Base-by-base conservation (phyloP, 805 yeast genomes). In the Starmerella apis region DNA sequence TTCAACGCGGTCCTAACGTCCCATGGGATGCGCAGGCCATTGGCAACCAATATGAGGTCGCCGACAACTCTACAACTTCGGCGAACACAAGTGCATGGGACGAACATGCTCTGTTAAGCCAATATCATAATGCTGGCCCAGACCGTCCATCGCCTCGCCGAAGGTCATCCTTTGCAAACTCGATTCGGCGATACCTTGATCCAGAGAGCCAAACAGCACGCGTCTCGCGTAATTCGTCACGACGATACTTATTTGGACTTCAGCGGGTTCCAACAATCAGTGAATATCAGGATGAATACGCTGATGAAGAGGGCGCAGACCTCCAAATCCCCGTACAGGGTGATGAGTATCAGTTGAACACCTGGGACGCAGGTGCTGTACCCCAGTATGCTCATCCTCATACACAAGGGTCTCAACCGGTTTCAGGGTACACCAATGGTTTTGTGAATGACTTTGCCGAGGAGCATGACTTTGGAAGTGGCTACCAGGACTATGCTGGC, bases 241-340 rank as follows among this genome's bases (percentile, higher is more conserved):
- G 45, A 16, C 46, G 49, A 25, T 50, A 51, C n/a, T n/a, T 51
- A 11, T 51, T 51, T n/a, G 49, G 49, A 16, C 39, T 38, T 37
- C 54, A 33, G 19, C 42, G 51, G n/a, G 51, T 20, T 16, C 39
- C 28, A 18, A 38, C 49, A 11, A 32, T 42, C 38, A 30, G 46
- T 27, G 62, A 57, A 44, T 62, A 55, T 38, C 61, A 56, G 10
- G 58, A 60, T 23, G 53, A 51, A 22, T 43, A 43, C 28, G 46
- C 46, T 8, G 46, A 43, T 28, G 46, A 43, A 14, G 46, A 43
- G 37, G 62, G 53, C 11, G 61, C 53, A 23, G 66, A 63, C 51
- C 58, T 57, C 43, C 69, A 66, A 16, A 60, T 67, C 42, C 71
- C 71, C 11, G 61, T 67, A 30, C 48, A 55, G 4, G 71, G 71